A percentile compares a stretch with the other conserved stretches of the same genome.
Conservation (phyloP, 805 yeast genomes). For the Candida schatavii region DNA sequence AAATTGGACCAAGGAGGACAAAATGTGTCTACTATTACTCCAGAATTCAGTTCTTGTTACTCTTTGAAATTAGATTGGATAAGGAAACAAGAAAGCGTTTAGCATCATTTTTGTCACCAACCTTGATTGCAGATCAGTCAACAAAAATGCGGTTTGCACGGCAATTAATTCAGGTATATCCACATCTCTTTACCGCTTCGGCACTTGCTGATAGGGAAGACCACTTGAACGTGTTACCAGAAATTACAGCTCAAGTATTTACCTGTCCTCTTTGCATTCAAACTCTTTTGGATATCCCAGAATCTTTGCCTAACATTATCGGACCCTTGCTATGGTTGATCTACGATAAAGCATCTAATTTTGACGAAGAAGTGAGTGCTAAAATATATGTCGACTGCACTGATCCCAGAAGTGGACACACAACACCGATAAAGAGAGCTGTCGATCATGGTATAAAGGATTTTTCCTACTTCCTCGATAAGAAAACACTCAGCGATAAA, state of each 20-base stretch:
- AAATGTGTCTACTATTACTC: slow-evolving; percentile 23
- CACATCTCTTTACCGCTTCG: slow-evolving; percentile 44
- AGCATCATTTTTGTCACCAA: slow-evolving; percentile 50
- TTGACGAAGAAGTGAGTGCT: neutral
- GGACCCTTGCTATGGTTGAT: slow-evolving; percentile 46
- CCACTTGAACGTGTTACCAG: slow-evolving; percentile 30
- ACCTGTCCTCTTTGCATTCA: slow-evolving; percentile 43
- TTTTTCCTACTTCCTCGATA: slow-evolving; percentile 24
- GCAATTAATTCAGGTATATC: slow-evolving; percentile 56
- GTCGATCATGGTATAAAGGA: slow-evolving; percentile 29
- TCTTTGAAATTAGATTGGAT: slow-evolving; percentile 58
- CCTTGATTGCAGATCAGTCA: slow-evolving; percentile 48
- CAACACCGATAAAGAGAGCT: slow-evolving; percentile 16
- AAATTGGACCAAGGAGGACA: slow-evolving; percentile 15
- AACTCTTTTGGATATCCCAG: neutral
- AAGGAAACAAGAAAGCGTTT: slow-evolving; percentile 49
- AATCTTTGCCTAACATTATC: slow-evolving; percentile 33
- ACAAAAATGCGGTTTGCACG: slow-evolving; percentile 48
- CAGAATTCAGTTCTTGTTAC: slow-evolving; percentile 56
- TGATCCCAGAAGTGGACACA: slow-evolving; percentile 1
- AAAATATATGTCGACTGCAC: neutral
- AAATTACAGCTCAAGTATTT: slow-evolving; percentile 39
- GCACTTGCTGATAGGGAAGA: slow-evolving; percentile 54
- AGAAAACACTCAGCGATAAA: slow-evolving; percentile 10
- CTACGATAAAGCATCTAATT: slow-evolving; percentile 33